Evolutionary conservation across 2,329 filamentous ascomycete genomes (phyloP).

Genomic region (Cladorrhinum sp.): DNA sequence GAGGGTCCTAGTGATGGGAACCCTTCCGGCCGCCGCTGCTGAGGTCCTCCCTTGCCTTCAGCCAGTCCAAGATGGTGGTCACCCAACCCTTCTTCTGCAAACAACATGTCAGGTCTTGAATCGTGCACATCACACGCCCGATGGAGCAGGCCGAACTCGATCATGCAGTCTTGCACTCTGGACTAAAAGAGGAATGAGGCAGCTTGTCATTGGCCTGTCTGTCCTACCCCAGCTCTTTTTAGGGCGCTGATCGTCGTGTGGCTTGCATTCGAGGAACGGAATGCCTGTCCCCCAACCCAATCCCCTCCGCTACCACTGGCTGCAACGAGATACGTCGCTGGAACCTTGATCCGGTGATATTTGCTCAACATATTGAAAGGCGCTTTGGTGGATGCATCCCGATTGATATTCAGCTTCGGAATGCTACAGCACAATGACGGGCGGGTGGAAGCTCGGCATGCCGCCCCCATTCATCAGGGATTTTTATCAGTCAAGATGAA

Average conservation of each 20-base stretch:
- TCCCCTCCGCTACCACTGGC: not conserved
- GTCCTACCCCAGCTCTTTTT: not conserved
- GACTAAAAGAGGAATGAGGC: not conserved
- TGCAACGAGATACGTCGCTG: too few relatives aligned
- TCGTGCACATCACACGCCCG: not conserved
- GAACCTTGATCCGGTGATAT: not conserved
- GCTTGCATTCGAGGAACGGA: constrained; percentile 10
- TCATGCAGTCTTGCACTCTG: not conserved
- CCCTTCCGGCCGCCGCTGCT: not conserved
- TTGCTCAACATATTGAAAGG: not conserved
- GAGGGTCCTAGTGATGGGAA: not conserved
- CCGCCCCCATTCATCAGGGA: not conserved
- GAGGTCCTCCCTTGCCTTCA: not conserved
- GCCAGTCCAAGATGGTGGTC: not conserved
- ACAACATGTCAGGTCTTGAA: not conserved
- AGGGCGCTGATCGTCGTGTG: constrained; percentile 11
- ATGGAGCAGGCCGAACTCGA: not conserved
- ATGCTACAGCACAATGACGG: not conserved
- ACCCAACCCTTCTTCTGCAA: not conserved
- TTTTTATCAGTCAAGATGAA: not conserved
- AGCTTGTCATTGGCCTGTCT: constrained; percentile 8
- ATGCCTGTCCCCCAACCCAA: constrained; percentile 1
- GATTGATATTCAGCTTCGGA: not conserved
- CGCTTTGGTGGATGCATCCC: not conserved
- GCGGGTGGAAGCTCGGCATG: not conserved